Conservation (phyloP, 2,329 filamentous ascomycete genomes). For the Grosmannia serpens region DNA sequence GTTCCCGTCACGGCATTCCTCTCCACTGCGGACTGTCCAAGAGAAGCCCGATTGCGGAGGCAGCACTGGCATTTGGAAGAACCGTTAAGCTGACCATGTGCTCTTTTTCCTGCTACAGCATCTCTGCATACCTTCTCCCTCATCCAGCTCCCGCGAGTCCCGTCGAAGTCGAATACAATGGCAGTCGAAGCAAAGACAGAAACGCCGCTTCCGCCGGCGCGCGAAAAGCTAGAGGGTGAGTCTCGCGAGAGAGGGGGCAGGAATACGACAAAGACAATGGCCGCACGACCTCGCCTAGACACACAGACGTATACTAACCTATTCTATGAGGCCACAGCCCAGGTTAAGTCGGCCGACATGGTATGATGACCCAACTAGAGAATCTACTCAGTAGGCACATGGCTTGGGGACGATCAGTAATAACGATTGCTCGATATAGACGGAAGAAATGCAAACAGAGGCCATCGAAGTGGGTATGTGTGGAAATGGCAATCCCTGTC, state of each 20-base stretch:
- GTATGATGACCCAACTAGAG: slow-evolving; percentile 34
- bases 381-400: not conserved
- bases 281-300: not conserved
- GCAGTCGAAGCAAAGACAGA: slow-evolving; percentile 18
- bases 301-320: slow-evolving; percentile 1
- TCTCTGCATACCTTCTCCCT: not conserved
- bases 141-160: not conserved
- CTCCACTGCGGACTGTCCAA: not conserved
- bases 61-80: not conserved
- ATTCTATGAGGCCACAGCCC: slow-evolving; percentile 43
- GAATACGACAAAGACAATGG: not conserved
- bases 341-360: slow-evolving; percentile 98
- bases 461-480: slow-evolving; percentile 86
- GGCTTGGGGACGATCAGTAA: no score
- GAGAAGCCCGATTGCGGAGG: not conserved
- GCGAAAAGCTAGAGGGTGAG: slow-evolving; percentile 67
- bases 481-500: not conserved
- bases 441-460: slow-evolving; percentile 94
- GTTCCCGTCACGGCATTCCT: not conserved
- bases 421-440: slow-evolving; percentile 38
- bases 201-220: slow-evolving; percentile 39
- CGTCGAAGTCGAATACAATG: slow-evolving; percentile 5
- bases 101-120: not conserved
- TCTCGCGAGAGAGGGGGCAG: not conserved
- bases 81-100: not conserved